Conservation (phyloP, 176 grass and related monocot species). For the Tillandsia fasciculata region DNA sequence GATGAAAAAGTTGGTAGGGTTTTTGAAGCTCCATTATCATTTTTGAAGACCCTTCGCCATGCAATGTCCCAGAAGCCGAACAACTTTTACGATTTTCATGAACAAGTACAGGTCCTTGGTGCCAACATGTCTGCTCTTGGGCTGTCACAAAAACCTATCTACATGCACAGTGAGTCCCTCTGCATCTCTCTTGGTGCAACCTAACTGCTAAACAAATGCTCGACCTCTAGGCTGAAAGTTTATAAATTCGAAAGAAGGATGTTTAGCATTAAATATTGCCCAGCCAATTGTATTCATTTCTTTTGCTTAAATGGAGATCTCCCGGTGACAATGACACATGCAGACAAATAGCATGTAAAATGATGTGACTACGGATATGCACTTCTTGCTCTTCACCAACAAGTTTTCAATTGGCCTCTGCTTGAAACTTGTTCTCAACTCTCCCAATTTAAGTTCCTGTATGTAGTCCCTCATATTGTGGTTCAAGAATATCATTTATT, state of each 20-base stretch:
- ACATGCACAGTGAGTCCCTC: conserved; percentile 56
- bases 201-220: background rate
- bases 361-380: too few relatives aligned
- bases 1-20: conserved; percentile 98
- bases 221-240: too few relatives aligned
- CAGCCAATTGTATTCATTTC: too few relatives aligned
- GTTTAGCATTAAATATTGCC: too few relatives aligned
- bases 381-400: too few relatives aligned
- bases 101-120: conserved; percentile 70
- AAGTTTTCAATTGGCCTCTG: background rate
- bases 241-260: too few relatives aligned
- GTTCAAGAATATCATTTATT: background rate
- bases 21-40: conserved; percentile 90
- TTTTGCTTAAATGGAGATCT: too few relatives aligned
- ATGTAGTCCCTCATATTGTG: background rate
- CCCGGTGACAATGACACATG: too few relatives aligned
- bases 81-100: conserved; percentile 40
- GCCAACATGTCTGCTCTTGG: conserved; percentile 99
- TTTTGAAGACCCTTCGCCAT: conserved; percentile 72
- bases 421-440: background rate
- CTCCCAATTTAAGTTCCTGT: background rate
- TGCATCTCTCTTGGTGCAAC: background rate
- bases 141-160: conserved; percentile 93
- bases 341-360: too few relatives aligned
- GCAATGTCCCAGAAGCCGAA: conserved; percentile 52